These are phyloP conservation scores for Tricholoma sp. DNA, from an alignment of 768 basidiomycete species.

Conservation along the genomic window DNA sequence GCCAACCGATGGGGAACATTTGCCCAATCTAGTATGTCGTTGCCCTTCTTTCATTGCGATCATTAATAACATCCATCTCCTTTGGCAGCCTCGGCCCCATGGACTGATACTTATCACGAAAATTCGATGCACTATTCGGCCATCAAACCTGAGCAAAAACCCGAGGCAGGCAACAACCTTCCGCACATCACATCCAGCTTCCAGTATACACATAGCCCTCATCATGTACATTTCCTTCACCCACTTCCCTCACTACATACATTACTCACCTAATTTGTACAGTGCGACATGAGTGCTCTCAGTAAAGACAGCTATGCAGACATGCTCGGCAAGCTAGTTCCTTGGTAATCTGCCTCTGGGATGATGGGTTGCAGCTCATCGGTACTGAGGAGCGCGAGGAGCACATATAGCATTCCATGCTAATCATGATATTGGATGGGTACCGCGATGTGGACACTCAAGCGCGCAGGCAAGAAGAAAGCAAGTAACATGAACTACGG, in stretches of 20 bases:
- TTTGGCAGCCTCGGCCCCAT: slow-evolving; percentile 61
- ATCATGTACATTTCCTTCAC: slow-evolving; percentile 67
- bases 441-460: too few species aligned
- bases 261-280: not conserved
- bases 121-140: slow-evolving; percentile 84
- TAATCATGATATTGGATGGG: slow-evolving; percentile 71
- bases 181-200: slow-evolving; percentile 77
- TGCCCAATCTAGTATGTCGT: slow-evolving; percentile 46
- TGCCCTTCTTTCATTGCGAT: slow-evolving; percentile 15
- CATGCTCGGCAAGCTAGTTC: slow-evolving; percentile 51
- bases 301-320: slow-evolving; percentile 79
- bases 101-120: slow-evolving; percentile 74
- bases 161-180: slow-evolving; percentile 59
- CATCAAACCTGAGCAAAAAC: slow-evolving; percentile 55
- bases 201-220: slow-evolving; percentile 77
- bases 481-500: slow-evolving; percentile 79
- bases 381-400: too few species aligned
- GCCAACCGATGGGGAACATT: slow-evolving; percentile 64
- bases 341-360: too few species aligned
- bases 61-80: slow-evolving; percentile 9
- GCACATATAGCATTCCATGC: slow-evolving; percentile 72
- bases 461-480: slow-evolving; percentile 88
- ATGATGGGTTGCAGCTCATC: too few species aligned
- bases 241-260: not conserved
- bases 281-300: slow-evolving; percentile 72